Evolutionary conservation across 352 stramenopile genomes (phyloP).

Genomic region (Blastocystis sp.): DNA sequence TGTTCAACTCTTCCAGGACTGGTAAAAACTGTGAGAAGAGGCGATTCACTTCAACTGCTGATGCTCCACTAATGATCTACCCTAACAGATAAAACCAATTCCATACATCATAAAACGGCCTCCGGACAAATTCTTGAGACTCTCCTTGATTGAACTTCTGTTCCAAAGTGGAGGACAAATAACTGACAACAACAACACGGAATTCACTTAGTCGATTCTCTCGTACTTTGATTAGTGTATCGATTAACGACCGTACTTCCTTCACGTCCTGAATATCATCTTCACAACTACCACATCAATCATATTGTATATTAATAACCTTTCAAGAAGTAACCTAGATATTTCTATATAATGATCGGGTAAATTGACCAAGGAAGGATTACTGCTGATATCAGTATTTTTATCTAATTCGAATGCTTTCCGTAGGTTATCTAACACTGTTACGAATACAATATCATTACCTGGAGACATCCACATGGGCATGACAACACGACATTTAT

Average conservation of each 20-base stretch:
- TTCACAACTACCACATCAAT: background rate
- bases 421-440: background rate
- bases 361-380: background rate
- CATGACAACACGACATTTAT: constrained; percentile 65
- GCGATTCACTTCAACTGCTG: constrained; percentile 18
- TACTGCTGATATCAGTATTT: background rate
- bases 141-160: constrained; percentile 13
- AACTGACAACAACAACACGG: background rate
- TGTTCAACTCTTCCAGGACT: constrained; percentile 45
- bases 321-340: constrained; percentile 43
- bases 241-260: constrained; percentile 19
- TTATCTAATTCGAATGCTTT: constrained; percentile 16
- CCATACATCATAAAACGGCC: constrained; percentile 42
- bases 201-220: constrained; percentile 56
- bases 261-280: constrained; percentile 49
- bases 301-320: background rate
- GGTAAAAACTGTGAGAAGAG: constrained; percentile 65
- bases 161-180: background rate
- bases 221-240: constrained; percentile 43
- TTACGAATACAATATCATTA: background rate
- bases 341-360: constrained; percentile 59
- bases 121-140: background rate
- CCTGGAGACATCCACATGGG: constrained; percentile 34
- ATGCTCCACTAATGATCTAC: constrained; percentile 40
- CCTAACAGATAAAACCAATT: background rate